Evolutionary conservation across 805 yeast species (phyloP).

Genomic region (Cyberlindnera nakhonratchasimensis): DNA sequence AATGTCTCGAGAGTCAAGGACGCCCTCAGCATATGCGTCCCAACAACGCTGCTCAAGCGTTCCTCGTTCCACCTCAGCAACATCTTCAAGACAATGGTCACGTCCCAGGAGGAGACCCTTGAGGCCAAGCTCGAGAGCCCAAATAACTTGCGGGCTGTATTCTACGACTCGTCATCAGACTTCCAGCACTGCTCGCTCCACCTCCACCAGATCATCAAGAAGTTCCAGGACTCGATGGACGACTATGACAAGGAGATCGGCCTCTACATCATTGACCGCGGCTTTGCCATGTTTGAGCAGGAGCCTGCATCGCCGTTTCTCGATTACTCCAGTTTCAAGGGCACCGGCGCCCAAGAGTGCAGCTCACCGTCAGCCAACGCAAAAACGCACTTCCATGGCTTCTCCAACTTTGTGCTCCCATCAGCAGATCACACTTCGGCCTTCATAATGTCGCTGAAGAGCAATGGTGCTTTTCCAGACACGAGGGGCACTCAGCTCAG

Average conservation of each 20-base stretch:
- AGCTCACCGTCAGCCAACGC: background rate
- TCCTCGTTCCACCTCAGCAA: conserved; percentile 26
- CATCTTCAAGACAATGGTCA: conserved; percentile 28
- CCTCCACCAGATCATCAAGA: conserved; percentile 26
- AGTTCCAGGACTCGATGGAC: conserved; percentile 19
- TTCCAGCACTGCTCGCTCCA: conserved; percentile 25
- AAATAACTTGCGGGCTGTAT: conserved; percentile 16
- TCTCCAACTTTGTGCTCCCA: conserved; percentile 24
- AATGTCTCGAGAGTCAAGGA: conserved; percentile 52
- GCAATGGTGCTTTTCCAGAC: conserved; percentile 13
- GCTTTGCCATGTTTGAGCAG: conserved; percentile 20
- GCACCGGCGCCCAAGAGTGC: conserved; percentile 1
- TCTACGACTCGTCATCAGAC: conserved; percentile 26
- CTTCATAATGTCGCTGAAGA: conserved; percentile 25
- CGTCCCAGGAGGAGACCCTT: conserved; percentile 19
- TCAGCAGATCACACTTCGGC: conserved; percentile 25
- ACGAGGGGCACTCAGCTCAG: conserved; percentile 9
- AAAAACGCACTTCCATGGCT: too few relatives aligned
- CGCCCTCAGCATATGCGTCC: conserved; percentile 78
- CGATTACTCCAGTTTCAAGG: conserved; percentile 18
- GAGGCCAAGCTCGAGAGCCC: conserved; percentile 14
- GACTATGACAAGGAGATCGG: conserved; percentile 16
- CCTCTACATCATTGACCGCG: conserved; percentile 22
- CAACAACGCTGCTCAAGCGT: conserved; percentile 81
- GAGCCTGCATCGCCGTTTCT: too few relatives aligned